These are phyloP conservation scores for Metarhizium guizhouense DNA, from an alignment of 2,329 filamentous ascomycete species.

Conservation along the genomic window DNA sequence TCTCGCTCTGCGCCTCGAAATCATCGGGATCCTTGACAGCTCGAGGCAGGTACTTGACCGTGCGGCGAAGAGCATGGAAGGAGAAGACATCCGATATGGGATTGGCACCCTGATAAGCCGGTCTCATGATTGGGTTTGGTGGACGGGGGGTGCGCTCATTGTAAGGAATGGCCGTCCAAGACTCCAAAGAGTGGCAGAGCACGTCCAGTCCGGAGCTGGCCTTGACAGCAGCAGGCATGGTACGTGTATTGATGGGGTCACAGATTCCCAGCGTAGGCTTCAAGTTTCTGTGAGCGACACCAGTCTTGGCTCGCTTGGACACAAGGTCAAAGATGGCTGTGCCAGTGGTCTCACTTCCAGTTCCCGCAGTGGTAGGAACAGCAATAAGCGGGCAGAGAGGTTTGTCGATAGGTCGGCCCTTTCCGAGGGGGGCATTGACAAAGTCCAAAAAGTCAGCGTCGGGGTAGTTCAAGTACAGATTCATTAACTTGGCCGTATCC, in stretches of 20 bases:
- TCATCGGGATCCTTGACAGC: slow-evolving; percentile 85
- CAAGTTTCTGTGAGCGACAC: slow-evolving; percentile 87
- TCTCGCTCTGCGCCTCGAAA: slow-evolving; percentile 84
- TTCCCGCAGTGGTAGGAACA: slow-evolving; percentile 75
- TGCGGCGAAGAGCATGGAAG: slow-evolving; percentile 70
- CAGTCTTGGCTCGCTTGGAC: slow-evolving; percentile 83
- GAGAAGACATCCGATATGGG: slow-evolving; percentile 98
- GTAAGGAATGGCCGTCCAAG: slow-evolving; percentile 96
- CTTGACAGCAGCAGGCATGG: slow-evolving; percentile 92
- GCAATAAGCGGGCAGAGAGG: slow-evolving; percentile 69
- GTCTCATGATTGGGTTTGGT: slow-evolving; percentile 78
- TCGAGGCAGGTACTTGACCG: slow-evolving; percentile 86
- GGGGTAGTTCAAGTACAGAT: slow-evolving; percentile 83
- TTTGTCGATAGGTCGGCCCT: slow-evolving; percentile 66
- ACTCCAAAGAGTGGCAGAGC: slow-evolving; percentile 89
- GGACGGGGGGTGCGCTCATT: slow-evolving; percentile 77
- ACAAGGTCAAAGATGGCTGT: slow-evolving; percentile 97
- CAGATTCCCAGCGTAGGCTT: slow-evolving; percentile 91
- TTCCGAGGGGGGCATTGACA: slow-evolving; percentile 89
- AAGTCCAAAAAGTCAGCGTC: slow-evolving; percentile 95
- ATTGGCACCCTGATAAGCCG: slow-evolving; percentile 94
- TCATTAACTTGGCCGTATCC: slow-evolving; percentile 98
- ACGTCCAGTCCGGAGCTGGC: slow-evolving; percentile 89
- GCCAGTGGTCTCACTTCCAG: slow-evolving; percentile 88
- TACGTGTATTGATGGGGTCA: slow-evolving; percentile 80